Evolutionary conservation across 2,329 filamentous ascomycete species (phyloP), one percentile per base, ranked within the genome.

Genomic region (Fusarium verticillioides): DNA sequence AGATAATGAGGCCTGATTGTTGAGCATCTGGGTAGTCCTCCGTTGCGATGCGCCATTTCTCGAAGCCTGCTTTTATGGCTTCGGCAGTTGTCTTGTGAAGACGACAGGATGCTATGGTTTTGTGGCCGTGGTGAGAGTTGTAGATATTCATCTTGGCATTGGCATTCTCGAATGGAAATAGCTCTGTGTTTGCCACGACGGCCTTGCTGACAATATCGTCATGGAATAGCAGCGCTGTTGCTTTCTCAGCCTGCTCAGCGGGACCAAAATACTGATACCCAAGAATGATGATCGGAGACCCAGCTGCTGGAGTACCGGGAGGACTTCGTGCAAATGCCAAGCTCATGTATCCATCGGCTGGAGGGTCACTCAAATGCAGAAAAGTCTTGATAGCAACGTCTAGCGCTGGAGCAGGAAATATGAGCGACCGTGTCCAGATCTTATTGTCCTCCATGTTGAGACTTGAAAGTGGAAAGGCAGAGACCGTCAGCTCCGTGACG

Each of bases 361-460:
- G 44, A 19, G 75, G 70, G 1, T 63, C 68, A 0, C 63, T 61
- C n/a, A 82, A 36, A 6, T 67, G 53, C 5, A 72, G 30, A 36
- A 81, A 82, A 0, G 73, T 32, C 9, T 71, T 28, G 2, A 75
- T 66, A 2, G 76, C 81, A 2, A 66, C 37, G 0, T 66, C 62
- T 8, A 83, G 54, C 0, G 72, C 77, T 1, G 70, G 2, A 0
- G 74, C 64, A 0, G 80, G 76, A 44, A 83, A 82, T 0, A 82
- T 70, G 4, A 81, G 65, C 5, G 75, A 72, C 2, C 81, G 76
- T 0, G 67, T 69, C 82, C 82, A 83, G 39, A 83, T 65, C 30
- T 78, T 79, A 46, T 78, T 60, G 2, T 78, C 76, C 0, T 72
- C 58, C 57, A 83, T 64, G n/a, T 68, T 52, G 12, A 83, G 76